Percentiles rank a stretch among this genome's conserved stretches.
Evolutionary conservation across 2,329 filamentous ascomycete genomes (phyloP).

Genomic region (Davidsoniella eucalypti): DNA sequence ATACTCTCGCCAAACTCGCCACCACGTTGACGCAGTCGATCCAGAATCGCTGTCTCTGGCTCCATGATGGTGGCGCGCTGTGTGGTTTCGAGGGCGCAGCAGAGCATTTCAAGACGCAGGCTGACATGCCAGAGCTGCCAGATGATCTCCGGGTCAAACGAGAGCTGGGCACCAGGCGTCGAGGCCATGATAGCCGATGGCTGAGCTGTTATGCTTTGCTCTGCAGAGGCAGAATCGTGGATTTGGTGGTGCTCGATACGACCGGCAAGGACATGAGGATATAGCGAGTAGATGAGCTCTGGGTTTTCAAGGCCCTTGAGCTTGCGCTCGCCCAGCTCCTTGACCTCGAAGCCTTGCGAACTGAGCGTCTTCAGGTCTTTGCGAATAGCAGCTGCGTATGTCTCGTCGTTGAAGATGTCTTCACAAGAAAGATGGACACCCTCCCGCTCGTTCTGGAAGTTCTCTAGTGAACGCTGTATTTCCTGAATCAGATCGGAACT

Average conservation of each 20-base stretch:
- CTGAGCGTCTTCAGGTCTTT: conserved; percentile 76
- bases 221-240: conserved; percentile 15
- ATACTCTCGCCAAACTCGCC: conserved; percentile 82
- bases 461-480: conserved; percentile 78
- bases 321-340: conserved; percentile 87
- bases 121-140: conserved; percentile 86
- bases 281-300: conserved; percentile 88
- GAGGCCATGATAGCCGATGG: conserved; percentile 25
- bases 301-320: conserved; percentile 96
- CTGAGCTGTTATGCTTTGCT: conserved; percentile 25
- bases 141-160: conserved; percentile 66
- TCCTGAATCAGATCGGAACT: conserved; percentile 95
- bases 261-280: conserved; percentile 73
- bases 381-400: conserved; percentile 58
- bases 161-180: conserved; percentile 46
- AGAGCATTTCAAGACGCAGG: conserved; percentile 81
- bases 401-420: conserved; percentile 54
- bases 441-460: conserved; percentile 53
- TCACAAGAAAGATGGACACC: conserved; percentile 24
- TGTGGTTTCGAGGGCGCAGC: conserved; percentile 61
- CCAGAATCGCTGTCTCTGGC: conserved; percentile 64
- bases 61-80: conserved; percentile 35
- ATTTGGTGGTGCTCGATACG: conserved; percentile 52
- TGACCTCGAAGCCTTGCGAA: conserved; percentile 88
- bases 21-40: conserved; percentile 47